phyloP scores from a whole-genome alignment of 2,329 filamentous ascomycete genomes.

The Uncinocarpus reesii region DNA sequence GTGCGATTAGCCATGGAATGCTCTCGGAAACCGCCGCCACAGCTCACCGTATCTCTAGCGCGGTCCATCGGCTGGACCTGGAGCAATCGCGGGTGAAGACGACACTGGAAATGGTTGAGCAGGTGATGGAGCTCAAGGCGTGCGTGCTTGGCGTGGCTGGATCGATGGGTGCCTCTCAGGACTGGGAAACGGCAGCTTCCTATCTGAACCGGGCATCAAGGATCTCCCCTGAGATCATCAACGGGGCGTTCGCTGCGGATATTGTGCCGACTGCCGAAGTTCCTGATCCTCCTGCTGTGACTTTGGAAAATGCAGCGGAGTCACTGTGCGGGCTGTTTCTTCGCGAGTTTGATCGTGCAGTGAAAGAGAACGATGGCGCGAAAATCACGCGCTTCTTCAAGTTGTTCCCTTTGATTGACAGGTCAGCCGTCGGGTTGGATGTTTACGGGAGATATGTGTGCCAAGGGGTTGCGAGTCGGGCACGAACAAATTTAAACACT shows the following conservation, averaged over 20 bases:
- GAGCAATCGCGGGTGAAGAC: slow-evolving; percentile 88
- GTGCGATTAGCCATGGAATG: slow-evolving; percentile 81
- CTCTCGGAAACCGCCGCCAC: slow-evolving; percentile 76
- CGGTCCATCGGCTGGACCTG: slow-evolving; percentile 76
- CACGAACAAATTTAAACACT: slow-evolving; percentile 68
- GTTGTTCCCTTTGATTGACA: slow-evolving; percentile 84
- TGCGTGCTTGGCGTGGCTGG: slow-evolving; percentile 90
- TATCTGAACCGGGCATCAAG: slow-evolving; percentile 76
- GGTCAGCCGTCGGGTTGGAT: slow-evolving; percentile 79
- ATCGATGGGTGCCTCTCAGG: slow-evolving; percentile 94
- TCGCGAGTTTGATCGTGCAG: slow-evolving; percentile 88
- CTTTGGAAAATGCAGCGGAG: slow-evolving; percentile 76
- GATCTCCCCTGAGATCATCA: slow-evolving; percentile 68
- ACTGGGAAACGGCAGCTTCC: slow-evolving; percentile 92
- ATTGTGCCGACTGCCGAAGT: slow-evolving; percentile 95
- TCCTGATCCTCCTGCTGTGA: slow-evolving; percentile 78
- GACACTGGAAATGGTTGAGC: slow-evolving; percentile 83
- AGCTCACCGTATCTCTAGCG: slow-evolving; percentile 71
- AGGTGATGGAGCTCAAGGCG: slow-evolving; percentile 92
- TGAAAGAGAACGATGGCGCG: slow-evolving; percentile 72
- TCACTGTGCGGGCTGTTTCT: slow-evolving; percentile 83
- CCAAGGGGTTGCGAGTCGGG: slow-evolving; percentile 78
- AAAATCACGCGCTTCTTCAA: slow-evolving; percentile 97
- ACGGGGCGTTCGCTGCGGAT: slow-evolving; percentile 76
- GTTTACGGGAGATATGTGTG: slow-evolving; percentile 95